A percentile compares a stretch with the other conserved stretches of the same genome.
Evolutionary conservation across 768 basidiomycete genomes (phyloP).

Genomic region (Pleurotus cornucopiae): DNA sequence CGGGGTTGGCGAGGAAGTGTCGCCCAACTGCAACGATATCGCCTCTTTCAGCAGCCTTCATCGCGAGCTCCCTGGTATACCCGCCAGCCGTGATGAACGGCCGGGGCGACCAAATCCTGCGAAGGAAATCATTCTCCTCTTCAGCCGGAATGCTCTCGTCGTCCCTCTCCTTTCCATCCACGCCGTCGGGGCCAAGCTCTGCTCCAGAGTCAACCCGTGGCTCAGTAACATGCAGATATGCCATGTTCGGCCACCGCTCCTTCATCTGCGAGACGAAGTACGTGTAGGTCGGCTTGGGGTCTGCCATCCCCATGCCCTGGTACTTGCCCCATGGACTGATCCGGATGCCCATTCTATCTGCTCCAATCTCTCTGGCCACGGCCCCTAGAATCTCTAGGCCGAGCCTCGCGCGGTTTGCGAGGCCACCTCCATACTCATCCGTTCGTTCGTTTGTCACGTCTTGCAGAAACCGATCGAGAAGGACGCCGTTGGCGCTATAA

Average conservation of each 20-base stretch:
- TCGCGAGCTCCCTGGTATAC: conserved; percentile 22
- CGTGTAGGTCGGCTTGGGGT: conserved; percentile 38
- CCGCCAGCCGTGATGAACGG: conserved; percentile 26
- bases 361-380: conserved; percentile 35
- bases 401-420: conserved; percentile 45
- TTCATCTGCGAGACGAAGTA: conserved; percentile 39
- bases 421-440: conserved; percentile 48
- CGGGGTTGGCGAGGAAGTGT: conserved; percentile 17
- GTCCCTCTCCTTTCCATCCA: not conserved
- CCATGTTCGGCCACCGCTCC: conserved; percentile 28
- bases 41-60: conserved; percentile 19
- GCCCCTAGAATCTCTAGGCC: conserved; percentile 37
- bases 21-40: conserved; percentile 10
- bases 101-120: conserved; percentile 19
- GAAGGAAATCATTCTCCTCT: conserved; percentile 14
- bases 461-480: conserved; percentile 43
- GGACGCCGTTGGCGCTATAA: conserved; percentile 23
- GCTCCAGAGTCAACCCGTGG: conserved; percentile 12
- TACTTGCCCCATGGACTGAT: conserved; percentile 35
- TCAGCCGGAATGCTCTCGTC: not conserved
- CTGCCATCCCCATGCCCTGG: conserved; percentile 34
- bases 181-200: not conserved
- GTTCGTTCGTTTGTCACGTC: conserved; percentile 36
- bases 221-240: conserved; percentile 40
- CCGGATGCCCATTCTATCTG: conserved; percentile 37